phyloP scores from a whole-genome alignment of 768 basidiomycete genomes.

The Kwoniella sp. region DNA sequence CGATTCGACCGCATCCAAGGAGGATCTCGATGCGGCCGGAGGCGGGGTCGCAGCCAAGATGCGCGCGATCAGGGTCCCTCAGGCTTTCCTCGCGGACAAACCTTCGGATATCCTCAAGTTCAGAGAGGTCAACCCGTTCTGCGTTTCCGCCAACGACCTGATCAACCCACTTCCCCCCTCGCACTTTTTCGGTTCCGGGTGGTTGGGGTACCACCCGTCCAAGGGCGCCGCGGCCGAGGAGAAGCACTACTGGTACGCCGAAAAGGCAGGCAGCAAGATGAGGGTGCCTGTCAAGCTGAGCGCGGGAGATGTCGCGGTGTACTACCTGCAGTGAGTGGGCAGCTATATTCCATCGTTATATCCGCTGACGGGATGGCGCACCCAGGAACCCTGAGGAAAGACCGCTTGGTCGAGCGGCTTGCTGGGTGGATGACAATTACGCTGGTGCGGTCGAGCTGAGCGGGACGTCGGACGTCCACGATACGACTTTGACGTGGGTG shows the following conservation, averaged over 20 bases:
- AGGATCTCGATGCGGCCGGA: constrained; percentile 30
- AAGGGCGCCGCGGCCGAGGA: constrained; percentile 55
- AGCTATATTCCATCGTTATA: constrained; percentile 14
- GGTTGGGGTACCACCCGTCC: constrained; percentile 70
- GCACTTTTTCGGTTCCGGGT: constrained; percentile 88
- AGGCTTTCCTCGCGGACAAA: constrained; percentile 63
- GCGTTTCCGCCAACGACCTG: constrained; percentile 91
- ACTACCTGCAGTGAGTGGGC: constrained; percentile 62
- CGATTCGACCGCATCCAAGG: constrained; percentile 14
- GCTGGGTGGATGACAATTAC: constrained; percentile 58
- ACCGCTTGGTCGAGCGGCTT: constrained; percentile 35
- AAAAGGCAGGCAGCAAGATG: constrained; percentile 71
- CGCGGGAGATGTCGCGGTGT: constrained; percentile 87
- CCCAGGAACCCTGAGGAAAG: constrained; percentile 34
- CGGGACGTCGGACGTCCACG: constrained; percentile 66
- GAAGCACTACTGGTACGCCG: constrained; percentile 85
- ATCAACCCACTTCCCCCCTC: constrained; percentile 92
- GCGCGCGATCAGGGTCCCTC: constrained; percentile 60
- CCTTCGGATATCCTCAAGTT: constrained; percentile 57
- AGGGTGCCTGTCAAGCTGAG: constrained; percentile 76
- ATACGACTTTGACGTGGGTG: constrained; percentile 65
- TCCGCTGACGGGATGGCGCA: constrained; percentile 54
- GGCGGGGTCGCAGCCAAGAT: constrained; percentile 50
- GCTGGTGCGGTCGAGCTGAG: constrained; percentile 68
- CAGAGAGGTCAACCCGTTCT: constrained; percentile 83